Base-by-base conservation (phyloP, 768 basidiomycete genomes). In the Leccinum arenicola region DNA sequence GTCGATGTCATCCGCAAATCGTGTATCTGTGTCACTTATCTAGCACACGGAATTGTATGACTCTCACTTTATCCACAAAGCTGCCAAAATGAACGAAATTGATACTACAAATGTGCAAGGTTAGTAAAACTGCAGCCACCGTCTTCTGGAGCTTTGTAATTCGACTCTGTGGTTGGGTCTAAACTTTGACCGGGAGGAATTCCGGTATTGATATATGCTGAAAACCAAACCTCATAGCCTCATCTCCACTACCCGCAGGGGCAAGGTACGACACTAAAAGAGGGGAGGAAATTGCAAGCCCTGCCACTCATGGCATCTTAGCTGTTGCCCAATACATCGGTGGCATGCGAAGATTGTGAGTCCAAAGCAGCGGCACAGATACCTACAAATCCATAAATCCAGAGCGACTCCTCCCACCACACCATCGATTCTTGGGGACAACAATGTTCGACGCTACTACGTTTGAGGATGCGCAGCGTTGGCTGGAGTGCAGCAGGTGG, bases 391-490 rank as follows among this genome's bases (percentile, higher is more conserved):
- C 38, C 17, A 17, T 38, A 9, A 38, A 38, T 38, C 8, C 17
- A 17, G 38, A 36, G 14, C 36, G 14, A 6, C 7, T 38, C 8
- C 38, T 38, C 8, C 38, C 1, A 38, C 36, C 36, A 17, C 7
- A 38, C 15, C 36, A 9, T 38, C 3, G 17, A 38, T 17, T 8
- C 9, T 38, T 17, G 36, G 38, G 38, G 31, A 21, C 12, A 38
- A 8, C 3, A 17, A 17, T 3, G 38, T 17, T n/a, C 7, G 38
- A 0, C 0, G 38, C 14, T 40, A 40, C 38, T 40, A 9, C 89
- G 84, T 70, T 90, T 92, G 12, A 91, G 80, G 57, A 91, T 91
- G 40, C 84, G 84, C 64, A 90, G 77, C 8, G 81, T 70, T 7
- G 85, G 82, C 52, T 86, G 85, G 62, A 91, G 77, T 0, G 83